These are phyloP conservation scores for Trichoderma harzianum DNA, from an alignment of 2,329 filamentous ascomycete genomes.

Conservation along the genomic window DNA sequence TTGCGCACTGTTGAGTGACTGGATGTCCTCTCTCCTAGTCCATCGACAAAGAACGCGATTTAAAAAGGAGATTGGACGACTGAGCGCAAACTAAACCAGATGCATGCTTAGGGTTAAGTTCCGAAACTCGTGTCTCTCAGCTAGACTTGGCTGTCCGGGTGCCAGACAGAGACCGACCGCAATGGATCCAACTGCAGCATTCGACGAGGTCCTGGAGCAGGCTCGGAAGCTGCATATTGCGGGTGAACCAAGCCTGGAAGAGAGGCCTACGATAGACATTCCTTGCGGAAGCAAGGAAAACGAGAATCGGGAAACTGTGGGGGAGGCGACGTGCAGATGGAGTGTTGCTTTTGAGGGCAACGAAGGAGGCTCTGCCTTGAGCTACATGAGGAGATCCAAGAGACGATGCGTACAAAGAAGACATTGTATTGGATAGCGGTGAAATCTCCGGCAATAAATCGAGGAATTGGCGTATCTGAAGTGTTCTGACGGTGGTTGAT, in stretches of 20 bases:
- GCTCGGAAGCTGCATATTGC: conserved; percentile 58
- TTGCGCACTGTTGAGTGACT: conserved; percentile 55
- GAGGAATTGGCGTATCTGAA: conserved; percentile 13
- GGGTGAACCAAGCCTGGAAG: conserved; percentile 34
- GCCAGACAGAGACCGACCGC: conserved; percentile 35
- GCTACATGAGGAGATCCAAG: background rate
- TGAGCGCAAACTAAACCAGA: conserved; percentile 74
- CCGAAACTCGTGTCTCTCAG: conserved; percentile 65
- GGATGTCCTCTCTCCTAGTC: conserved; percentile 53
- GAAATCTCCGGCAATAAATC: conserved; percentile 7
- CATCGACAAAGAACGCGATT: conserved; percentile 38
- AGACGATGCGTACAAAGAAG: background rate
- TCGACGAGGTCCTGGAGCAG: conserved; percentile 54
- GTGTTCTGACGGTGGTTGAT: conserved; percentile 6
- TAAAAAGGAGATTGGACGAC: conserved; percentile 71
- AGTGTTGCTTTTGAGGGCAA: conserved; percentile 23
- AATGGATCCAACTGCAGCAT: conserved; percentile 46
- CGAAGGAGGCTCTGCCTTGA: conserved; percentile 44
- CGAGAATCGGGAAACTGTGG: conserved; percentile 72
- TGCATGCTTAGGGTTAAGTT: conserved; percentile 94
- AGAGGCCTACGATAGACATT: conserved; percentile 54
- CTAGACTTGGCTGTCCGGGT: conserved; percentile 39
- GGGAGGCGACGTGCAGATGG: conserved; percentile 67
- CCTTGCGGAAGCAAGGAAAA: conserved; percentile 57
- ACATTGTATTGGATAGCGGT: background rate